Evolutionary conservation across 306 rosid genomes (phyloP).

Genomic region (Prunus fruticosa): DNA sequence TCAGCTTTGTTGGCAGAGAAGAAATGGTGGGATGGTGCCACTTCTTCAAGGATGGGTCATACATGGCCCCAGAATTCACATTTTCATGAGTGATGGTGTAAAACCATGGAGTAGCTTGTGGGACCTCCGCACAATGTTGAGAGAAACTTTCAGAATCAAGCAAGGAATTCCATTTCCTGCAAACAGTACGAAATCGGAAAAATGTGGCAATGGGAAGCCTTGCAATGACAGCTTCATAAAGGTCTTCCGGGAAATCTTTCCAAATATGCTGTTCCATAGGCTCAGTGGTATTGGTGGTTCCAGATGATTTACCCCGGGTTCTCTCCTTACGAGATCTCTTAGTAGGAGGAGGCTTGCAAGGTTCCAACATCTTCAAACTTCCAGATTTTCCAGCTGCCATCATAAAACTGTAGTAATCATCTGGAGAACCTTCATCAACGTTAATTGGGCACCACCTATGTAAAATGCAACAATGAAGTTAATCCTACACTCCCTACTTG

Average conservation of each 20-base stretch:
- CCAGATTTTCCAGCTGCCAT: constrained; percentile 67
- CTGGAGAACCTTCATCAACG: constrained; percentile 56
- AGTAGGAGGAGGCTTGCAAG: constrained; percentile 57
- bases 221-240: constrained; percentile 77
- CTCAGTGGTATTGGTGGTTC: constrained; percentile 42
- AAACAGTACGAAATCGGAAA: constrained; percentile 78
- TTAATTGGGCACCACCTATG: constrained; percentile 64
- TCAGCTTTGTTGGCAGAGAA: constrained; percentile 48
- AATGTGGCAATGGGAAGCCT: constrained; percentile 77
- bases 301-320: constrained; percentile 48
- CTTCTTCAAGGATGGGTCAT: constrained; percentile 80
- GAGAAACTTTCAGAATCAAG: constrained; percentile 69
- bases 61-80: constrained; percentile 74
- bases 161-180: constrained; percentile 77
- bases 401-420: constrained; percentile 59
- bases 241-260: constrained; percentile 88
- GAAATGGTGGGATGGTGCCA: constrained; percentile 78
- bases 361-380: constrained; percentile 50
- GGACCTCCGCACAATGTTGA: constrained; percentile 59
- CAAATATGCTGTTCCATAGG: constrained; percentile 72
- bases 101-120: constrained; percentile 75
- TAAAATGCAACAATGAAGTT: constrained; percentile 20
- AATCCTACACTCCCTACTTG: constrained; percentile 14
- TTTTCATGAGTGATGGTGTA: constrained; percentile 71
- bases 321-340: constrained; percentile 63